phyloP scores from a whole-genome alignment of 371 early-diverging fungal genomes.

The Mortierella sp. region DNA sequence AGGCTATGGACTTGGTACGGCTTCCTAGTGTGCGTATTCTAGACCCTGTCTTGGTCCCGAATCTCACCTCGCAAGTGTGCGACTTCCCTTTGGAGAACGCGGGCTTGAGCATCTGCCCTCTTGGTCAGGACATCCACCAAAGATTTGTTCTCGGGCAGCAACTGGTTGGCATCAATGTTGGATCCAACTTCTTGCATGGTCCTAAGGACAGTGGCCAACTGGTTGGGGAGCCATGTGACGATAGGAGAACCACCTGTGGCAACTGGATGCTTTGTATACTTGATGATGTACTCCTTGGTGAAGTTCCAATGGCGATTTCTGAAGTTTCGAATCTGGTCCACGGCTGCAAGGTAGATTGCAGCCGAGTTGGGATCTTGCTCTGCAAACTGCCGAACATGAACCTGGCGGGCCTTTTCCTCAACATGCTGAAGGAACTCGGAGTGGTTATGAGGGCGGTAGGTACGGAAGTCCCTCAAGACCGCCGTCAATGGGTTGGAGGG shows the following conservation, averaged over 20 bases:
- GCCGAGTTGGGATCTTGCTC: constrained; percentile 65
- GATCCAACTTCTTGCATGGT: constrained; percentile 65
- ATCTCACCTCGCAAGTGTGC: constrained; percentile 58
- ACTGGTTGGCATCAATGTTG: constrained; percentile 54
- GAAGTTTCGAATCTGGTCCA: constrained; percentile 90
- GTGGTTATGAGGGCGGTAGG: constrained; percentile 84
- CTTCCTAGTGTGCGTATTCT: constrained; percentile 4
- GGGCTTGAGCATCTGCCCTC: constrained; percentile 68
- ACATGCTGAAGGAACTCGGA: constrained; percentile 77
- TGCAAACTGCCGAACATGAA: constrained; percentile 60
- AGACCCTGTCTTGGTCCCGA: constrained; percentile 52
- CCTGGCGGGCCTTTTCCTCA: constrained; percentile 60
- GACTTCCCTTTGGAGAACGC: constrained; percentile 73
- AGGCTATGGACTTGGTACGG: too few species aligned
- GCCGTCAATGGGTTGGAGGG: constrained; percentile 86
- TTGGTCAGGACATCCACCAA: constrained; percentile 65
- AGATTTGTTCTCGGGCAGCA: constrained; percentile 63
- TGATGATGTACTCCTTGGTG: constrained; percentile 88
- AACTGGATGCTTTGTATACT: constrained; percentile 76
- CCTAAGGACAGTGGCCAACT: constrained; percentile 69
- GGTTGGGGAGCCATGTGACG: constrained; percentile 78
- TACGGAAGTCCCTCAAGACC: constrained; percentile 79
- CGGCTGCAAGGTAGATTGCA: constrained; percentile 76
- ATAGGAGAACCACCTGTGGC: constrained; percentile 68
- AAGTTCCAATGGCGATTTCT: constrained; percentile 90